phyloP scores from a whole-genome alignment of 805 yeast genomes.

The Suhomyces pyralidae region DNA sequence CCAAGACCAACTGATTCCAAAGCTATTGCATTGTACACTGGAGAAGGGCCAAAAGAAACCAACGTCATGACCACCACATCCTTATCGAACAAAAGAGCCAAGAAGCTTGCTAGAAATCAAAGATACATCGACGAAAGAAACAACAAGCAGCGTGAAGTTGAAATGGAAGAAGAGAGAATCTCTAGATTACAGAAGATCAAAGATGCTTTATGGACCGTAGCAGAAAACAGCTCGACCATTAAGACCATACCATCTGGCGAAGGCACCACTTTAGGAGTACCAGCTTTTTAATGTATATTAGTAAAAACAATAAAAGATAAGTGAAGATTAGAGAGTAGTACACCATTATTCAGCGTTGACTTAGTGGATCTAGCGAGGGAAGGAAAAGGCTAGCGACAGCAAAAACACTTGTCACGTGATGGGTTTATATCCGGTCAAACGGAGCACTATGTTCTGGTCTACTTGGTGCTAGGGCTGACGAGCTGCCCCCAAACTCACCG shows the following conservation, averaged over 20 bases:
- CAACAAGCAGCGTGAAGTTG: constrained; percentile 36
- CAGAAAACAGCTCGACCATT: constrained; percentile 54
- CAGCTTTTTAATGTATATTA: constrained; percentile 41
- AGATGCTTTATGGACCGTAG: constrained; percentile 68
- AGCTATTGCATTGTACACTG: constrained; percentile 45
- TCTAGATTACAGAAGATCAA: constrained; percentile 49
- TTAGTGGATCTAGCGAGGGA: no score
- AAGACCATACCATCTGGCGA: constrained; percentile 49
- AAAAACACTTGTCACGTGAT: background rate
- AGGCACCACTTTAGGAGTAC: constrained; percentile 85
- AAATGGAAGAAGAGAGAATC: constrained; percentile 43
- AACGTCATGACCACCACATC: constrained; percentile 53
- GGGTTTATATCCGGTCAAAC: background rate
- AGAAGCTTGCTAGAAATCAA: constrained; percentile 76
- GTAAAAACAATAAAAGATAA: background rate
- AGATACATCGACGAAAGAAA: constrained; percentile 63
- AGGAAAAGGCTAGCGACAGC: no score
- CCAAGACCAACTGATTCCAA: constrained; percentile 35
- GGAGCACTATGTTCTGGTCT: background rate
- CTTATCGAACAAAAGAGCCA: constrained; percentile 71
- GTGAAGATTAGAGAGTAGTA: background rate
- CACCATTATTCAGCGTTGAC: no score
- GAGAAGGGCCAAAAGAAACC: constrained; percentile 25
- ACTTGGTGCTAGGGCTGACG: background rate
- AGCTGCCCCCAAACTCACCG: background rate